Evolutionary conservation across 176 grass and related monocot genomes (phyloP), one percentile per base, ranked within the genome.

Genomic region (Alopecurus myosuroides): DNA sequence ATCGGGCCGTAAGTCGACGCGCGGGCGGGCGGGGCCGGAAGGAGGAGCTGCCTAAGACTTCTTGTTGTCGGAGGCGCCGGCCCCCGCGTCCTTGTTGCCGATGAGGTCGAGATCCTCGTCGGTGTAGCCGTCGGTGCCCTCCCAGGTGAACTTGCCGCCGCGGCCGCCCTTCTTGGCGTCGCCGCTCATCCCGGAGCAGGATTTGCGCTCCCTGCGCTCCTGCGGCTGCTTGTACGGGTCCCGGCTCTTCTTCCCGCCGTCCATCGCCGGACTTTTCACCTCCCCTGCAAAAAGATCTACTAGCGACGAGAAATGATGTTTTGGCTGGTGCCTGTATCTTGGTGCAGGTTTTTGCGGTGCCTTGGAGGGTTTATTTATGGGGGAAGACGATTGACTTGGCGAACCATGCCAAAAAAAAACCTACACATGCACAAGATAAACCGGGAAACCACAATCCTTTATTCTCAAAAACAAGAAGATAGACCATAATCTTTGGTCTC

Each of bases 101-200:
- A 84, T 18, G 81, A 71, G 62, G 77, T 73, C 68, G 80, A 86
- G 15, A 71, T 91, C 95, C 55, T 79, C 92, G 60, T 92, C 88
- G 41, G 76, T 45, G 67, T 60, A 83, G 57, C 85, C 79, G 51
- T 86, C 82, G 51, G 87, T 62, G 78, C 95, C 95, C 69, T 88
- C 95, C 95, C 95, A 98, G 26, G 95, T 98, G 91, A 95, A 98
- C 86, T 95, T 98, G 45, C 93, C 96, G 56, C 96, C 96, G 68
- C 94, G 91, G 36, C 96, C 93, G 77, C 96, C 93, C 77, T 98
- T 98, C 89, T 95, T 98, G 56, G 93, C 87, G 30, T 87, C 89
- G 26, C 95, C 93, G 87, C 31, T 98, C 91, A 95, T 89, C 22
- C 95, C 93, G 11, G 91, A 76, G 46, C 80, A 88, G 14, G 93